phyloP scores from a whole-genome alignment of 331 rosid genomes.

The Malus hybrid region DNA sequence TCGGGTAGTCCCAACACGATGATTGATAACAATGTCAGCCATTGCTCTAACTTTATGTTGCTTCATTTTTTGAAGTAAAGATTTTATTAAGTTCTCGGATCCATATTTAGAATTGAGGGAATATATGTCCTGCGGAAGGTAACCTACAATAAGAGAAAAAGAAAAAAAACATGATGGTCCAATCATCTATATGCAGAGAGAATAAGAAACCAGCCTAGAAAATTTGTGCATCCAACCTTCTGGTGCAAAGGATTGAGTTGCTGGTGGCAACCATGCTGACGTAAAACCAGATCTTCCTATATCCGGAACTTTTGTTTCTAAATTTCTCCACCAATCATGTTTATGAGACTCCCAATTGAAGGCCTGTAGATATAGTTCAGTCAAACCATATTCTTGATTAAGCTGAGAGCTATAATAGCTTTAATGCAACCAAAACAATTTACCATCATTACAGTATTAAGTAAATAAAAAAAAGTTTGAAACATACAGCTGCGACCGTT shows the following conservation, averaged over 20 bases:
- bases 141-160: constrained; percentile 38
- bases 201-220: background rate
- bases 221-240: constrained; percentile 44
- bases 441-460: background rate
- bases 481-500: background rate
- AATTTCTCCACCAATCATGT: constrained; percentile 67
- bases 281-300: constrained; percentile 70
- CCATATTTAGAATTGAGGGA: constrained; percentile 72
- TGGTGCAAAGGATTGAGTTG: constrained; percentile 64
- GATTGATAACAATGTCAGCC: constrained; percentile 90
- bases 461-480: background rate
- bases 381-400: constrained; percentile 8
- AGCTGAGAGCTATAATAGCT: background rate
- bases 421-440: background rate
- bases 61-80: constrained; percentile 69
- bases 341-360: constrained; percentile 94
- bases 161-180: background rate
- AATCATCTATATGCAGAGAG: background rate
- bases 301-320: constrained; percentile 59
- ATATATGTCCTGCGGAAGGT: constrained; percentile 85
- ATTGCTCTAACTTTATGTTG: constrained; percentile 64
- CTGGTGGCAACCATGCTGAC: constrained; percentile 82
- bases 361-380: constrained; percentile 38
- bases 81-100: constrained; percentile 61
- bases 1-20: constrained; percentile 70